Conservation (phyloP, 768 basidiomycete genomes). For the Phlebiopsis gigantea region DNA sequence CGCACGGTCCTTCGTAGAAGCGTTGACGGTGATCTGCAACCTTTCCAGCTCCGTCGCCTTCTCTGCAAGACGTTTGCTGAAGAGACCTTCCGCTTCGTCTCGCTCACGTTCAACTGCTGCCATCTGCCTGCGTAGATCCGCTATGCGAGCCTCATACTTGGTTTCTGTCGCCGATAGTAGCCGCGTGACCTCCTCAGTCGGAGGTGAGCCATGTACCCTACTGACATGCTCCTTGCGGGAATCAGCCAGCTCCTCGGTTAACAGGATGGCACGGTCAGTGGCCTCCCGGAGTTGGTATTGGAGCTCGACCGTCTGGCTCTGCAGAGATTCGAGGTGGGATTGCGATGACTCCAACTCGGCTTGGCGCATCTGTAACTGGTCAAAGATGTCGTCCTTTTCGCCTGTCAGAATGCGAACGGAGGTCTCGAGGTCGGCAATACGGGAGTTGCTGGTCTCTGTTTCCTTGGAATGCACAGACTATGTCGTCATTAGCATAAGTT, state of each 20-base stretch:
- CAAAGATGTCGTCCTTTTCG: conserved; percentile 81
- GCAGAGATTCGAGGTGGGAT: conserved; percentile 66
- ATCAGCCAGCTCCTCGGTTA: conserved; percentile 69
- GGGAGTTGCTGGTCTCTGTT: conserved; percentile 48
- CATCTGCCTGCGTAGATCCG: conserved; percentile 65
- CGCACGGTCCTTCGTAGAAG: conserved; percentile 54
- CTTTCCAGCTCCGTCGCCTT: conserved; percentile 76
- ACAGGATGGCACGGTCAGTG: conserved; percentile 61
- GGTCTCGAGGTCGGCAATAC: conserved; percentile 65
- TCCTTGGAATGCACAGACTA: conserved; percentile 72
- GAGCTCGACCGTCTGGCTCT: conserved; percentile 76
- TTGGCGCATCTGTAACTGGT: conserved; percentile 81
- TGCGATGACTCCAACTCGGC: conserved; percentile 86
- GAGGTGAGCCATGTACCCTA: conserved; percentile 39
- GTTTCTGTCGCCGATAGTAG: conserved; percentile 69
- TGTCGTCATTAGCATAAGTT: background rate
- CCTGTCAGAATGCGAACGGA: conserved; percentile 62
- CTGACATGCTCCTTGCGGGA: conserved; percentile 53
- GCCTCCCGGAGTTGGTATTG: conserved; percentile 84
- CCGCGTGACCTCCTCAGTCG: conserved; percentile 62
- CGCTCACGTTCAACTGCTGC: conserved; percentile 72
- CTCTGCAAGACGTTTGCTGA: conserved; percentile 79
- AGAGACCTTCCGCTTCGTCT: conserved; percentile 81
- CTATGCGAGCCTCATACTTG: conserved; percentile 71
- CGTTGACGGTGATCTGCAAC: conserved; percentile 53